Percentiles rank a stretch among this genome's conserved stretches.
These are phyloP conservation scores for Alternaria infectoria DNA, from an alignment of 2,329 filamentous ascomycete genomes.

Conservation along the genomic window DNA sequence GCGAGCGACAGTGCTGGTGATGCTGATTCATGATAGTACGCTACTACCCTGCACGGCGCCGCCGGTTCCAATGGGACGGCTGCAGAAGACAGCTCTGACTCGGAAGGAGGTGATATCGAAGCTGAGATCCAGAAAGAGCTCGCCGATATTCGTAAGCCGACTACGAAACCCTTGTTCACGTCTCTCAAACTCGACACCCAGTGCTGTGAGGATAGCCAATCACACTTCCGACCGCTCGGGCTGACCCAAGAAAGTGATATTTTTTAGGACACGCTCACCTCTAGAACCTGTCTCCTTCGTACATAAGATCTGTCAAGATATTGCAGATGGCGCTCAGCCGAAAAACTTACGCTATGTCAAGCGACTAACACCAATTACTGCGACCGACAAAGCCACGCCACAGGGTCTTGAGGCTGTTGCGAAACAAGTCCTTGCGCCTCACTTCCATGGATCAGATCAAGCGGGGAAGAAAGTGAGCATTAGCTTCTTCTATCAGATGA, in stretches of 20 bases:
- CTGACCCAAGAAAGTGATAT: slow-evolving; percentile 55
- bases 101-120: slow-evolving; percentile 67
- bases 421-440: slow-evolving; percentile 64
- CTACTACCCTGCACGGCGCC: slow-evolving; percentile 60
- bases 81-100: slow-evolving; percentile 46
- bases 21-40: slow-evolving; percentile 66
- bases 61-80: slow-evolving; percentile 48
- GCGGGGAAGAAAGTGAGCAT: slow-evolving; percentile 59
- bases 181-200: slow-evolving; percentile 62
- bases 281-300: slow-evolving; percentile 67
- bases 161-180: slow-evolving; percentile 58
- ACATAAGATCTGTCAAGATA: slow-evolving; percentile 64
- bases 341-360: slow-evolving; percentile 65
- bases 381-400: slow-evolving; percentile 70
- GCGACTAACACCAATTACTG: slow-evolving; percentile 65
- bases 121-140: slow-evolving; percentile 74
- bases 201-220: slow-evolving; percentile 53
- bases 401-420: slow-evolving; percentile 71
- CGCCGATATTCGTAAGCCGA: slow-evolving; percentile 63
- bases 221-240: not conserved
- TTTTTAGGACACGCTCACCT: slow-evolving; percentile 63
- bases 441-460: slow-evolving; percentile 64
- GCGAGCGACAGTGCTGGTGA: not conserved
- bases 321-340: slow-evolving; percentile 56
- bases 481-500: slow-evolving; percentile 10